A percentile compares a stretch with the other conserved stretches of the same genome.
Conservation (phyloP, 148 eudicot species). For the Camellia sinensis region DNA sequence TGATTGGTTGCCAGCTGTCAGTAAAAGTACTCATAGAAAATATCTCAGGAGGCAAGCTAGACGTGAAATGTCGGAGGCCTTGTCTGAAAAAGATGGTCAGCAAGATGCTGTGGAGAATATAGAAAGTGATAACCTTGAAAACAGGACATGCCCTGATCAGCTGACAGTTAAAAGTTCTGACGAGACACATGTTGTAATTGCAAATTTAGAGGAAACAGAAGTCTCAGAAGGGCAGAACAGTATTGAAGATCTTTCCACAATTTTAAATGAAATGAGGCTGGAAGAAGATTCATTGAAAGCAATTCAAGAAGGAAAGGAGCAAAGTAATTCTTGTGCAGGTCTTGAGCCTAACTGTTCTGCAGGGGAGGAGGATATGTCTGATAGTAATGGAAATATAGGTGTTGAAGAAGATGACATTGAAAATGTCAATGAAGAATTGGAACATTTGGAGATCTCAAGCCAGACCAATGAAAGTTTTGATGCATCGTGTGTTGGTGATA, state of each 20-base stretch:
- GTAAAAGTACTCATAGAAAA: constrained; percentile 91
- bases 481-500: constrained; percentile 52
- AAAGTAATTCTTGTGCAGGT: constrained; percentile 16
- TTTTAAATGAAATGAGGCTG: constrained; percentile 63
- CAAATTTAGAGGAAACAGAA: constrained; percentile 21
- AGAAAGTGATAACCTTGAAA: constrained; percentile 29
- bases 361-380: constrained; percentile 2
- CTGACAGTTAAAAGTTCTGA: constrained; percentile 21
- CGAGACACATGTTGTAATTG: constrained; percentile 23
- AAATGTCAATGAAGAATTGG: constrained; percentile 26
- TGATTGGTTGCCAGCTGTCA: constrained; percentile 91
- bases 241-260: constrained; percentile 48
- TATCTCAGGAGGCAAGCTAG: constrained; percentile 78
- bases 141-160: constrained; percentile 31
- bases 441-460: constrained; percentile 42
- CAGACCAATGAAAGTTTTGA: constrained; percentile 51
- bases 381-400: constrained; percentile 14
- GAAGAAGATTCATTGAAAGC: constrained; percentile 41
- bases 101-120: constrained; percentile 28
- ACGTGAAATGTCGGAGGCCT: constrained; percentile 52
- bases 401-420: constrained; percentile 32
- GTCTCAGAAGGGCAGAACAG: constrained; percentile 17
- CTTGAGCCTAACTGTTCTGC: constrained; percentile 3
- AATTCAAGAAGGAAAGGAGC: constrained; percentile 28
- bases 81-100: constrained; percentile 48